phyloP scores from a whole-genome alignment of 768 basidiomycete genomes.

The Trametopsis cervina region DNA sequence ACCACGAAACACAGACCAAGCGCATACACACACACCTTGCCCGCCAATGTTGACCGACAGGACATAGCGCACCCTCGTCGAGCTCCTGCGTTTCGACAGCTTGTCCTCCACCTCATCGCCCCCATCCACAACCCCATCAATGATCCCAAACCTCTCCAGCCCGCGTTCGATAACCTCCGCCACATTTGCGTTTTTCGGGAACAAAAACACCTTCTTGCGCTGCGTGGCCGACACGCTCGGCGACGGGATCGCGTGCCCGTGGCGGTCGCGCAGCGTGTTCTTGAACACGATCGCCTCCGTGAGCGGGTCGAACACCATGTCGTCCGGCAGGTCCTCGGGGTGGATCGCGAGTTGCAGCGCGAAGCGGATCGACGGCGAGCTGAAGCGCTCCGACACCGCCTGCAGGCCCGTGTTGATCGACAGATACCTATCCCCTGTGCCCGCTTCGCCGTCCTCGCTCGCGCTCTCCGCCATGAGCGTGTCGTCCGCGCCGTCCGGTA shows the following conservation, averaged over 20 bases:
- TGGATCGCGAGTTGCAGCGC: slow-evolving; percentile 83
- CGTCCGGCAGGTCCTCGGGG: slow-evolving; percentile 87
- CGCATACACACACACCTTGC: slow-evolving; percentile 45
- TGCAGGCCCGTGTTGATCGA: slow-evolving; percentile 31
- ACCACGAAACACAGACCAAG: background rate
- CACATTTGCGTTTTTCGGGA: slow-evolving; percentile 93
- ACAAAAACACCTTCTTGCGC: slow-evolving; percentile 79
- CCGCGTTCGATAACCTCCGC: slow-evolving; percentile 94
- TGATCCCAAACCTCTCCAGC: slow-evolving; percentile 89
- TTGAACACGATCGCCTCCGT: slow-evolving; percentile 94
- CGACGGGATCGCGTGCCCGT: slow-evolving; percentile 35
- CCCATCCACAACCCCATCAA: slow-evolving; percentile 96
- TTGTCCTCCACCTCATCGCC: slow-evolving; percentile 98
- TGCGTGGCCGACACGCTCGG: slow-evolving; percentile 51
- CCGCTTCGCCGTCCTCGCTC: slow-evolving; percentile 23
- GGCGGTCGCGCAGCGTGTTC: slow-evolving; percentile 55
- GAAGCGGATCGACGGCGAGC: slow-evolving; percentile 79
- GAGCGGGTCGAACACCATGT: slow-evolving; percentile 88
- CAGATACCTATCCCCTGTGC: slow-evolving; percentile 30
- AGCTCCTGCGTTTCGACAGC: slow-evolving; percentile 70
- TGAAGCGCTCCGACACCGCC: slow-evolving; percentile 63
- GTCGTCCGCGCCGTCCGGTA: slow-evolving; percentile 33
- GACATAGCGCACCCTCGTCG: slow-evolving; percentile 75
- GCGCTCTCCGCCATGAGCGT: slow-evolving; percentile 32
- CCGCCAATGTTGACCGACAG: slow-evolving; percentile 52